A percentile compares a stretch with the other conserved stretches of the same genome.
These are phyloP conservation scores for Pseudomassariella vexata DNA, from an alignment of 2,329 filamentous ascomycete genomes.

Conservation along the genomic window DNA sequence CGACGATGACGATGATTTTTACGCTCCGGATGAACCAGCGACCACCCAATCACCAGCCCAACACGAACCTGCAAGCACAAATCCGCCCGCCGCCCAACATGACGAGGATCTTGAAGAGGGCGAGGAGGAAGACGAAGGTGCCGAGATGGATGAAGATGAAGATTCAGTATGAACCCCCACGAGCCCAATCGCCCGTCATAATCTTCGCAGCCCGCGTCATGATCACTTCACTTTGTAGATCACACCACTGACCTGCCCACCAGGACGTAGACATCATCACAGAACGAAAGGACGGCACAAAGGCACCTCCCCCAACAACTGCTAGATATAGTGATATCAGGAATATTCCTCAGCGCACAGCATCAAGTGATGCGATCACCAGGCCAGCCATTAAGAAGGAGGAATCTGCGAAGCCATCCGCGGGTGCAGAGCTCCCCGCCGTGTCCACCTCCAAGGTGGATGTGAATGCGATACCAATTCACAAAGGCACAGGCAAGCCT, in stretches of 20 bases:
- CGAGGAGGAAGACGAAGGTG: constrained; percentile 57
- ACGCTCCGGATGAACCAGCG: constrained; percentile 51
- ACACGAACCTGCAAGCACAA: constrained; percentile 15
- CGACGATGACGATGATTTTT: constrained; percentile 64
- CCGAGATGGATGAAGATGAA: constrained; percentile 55
- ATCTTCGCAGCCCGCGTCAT: no score
- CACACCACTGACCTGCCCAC: background rate
- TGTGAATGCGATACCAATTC: constrained; percentile 74
- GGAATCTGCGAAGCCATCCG: constrained; percentile 24
- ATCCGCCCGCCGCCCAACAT: constrained; percentile 27
- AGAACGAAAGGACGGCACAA: constrained; percentile 59
- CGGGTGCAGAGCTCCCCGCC: constrained; percentile 39
- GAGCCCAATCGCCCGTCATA: background rate
- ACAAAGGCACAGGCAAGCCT: constrained; percentile 75
- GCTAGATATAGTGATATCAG: constrained; percentile 59
- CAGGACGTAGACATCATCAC: constrained; percentile 66
- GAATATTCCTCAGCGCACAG: constrained; percentile 57
- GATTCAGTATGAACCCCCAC: constrained; percentile 36
- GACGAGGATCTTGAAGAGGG: constrained; percentile 57
- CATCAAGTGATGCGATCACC: constrained; percentile 42
- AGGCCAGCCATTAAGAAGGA: constrained; percentile 45
- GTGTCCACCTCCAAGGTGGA: constrained; percentile 78
- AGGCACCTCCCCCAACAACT: constrained; percentile 51
- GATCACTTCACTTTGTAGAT: background rate
- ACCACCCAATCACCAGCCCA: constrained; percentile 15